These are phyloP conservation scores for Grosmannia clavigera DNA, from an alignment of 2,329 filamentous ascomycete species.

Conservation along the genomic window DNA sequence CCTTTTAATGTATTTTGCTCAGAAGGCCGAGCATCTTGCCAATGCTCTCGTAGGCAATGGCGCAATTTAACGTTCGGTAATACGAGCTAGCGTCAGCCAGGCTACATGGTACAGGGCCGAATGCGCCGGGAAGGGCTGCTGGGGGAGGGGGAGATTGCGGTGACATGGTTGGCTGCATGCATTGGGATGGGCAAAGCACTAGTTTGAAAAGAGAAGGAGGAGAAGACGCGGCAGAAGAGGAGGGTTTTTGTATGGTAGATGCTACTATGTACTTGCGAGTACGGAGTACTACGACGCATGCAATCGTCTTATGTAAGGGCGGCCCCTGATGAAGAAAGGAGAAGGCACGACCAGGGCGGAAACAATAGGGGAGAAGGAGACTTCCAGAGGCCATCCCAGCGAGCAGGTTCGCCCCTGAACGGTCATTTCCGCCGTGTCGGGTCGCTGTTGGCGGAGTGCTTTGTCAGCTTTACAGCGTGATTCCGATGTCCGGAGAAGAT, in stretches of 20 bases:
- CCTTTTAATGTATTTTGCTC: not conserved
- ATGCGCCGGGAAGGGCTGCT: not conserved
- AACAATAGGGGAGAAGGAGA: too few relatives aligned
- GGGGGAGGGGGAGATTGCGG: not conserved
- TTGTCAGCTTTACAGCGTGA: too few relatives aligned
- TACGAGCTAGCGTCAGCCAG: not conserved
- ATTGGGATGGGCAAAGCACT: not conserved
- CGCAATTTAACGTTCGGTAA: not conserved
- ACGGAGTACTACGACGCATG: not conserved
- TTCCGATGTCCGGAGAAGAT: too few relatives aligned
- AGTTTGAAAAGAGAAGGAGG: not conserved
- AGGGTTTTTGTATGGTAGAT: too few relatives aligned
- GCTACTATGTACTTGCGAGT: not conserved
- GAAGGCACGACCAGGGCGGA: not conserved
- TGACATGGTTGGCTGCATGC: not conserved
- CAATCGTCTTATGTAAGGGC: not conserved
- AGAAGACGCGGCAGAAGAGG: not conserved
- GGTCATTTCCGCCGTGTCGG: too few relatives aligned
- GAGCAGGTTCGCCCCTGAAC: too few relatives aligned
- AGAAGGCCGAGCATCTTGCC: not conserved
- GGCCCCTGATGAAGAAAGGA: not conserved
- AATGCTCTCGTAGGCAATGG: not conserved
- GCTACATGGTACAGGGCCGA: not conserved
- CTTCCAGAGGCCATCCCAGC: too few relatives aligned
- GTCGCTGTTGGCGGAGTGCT: not conserved